A percentile compares a stretch with the other conserved stretches of the same genome.
These are phyloP conservation scores for Turnera subulata DNA, from an alignment of 345 rosid genomes.

Conservation along the genomic window DNA sequence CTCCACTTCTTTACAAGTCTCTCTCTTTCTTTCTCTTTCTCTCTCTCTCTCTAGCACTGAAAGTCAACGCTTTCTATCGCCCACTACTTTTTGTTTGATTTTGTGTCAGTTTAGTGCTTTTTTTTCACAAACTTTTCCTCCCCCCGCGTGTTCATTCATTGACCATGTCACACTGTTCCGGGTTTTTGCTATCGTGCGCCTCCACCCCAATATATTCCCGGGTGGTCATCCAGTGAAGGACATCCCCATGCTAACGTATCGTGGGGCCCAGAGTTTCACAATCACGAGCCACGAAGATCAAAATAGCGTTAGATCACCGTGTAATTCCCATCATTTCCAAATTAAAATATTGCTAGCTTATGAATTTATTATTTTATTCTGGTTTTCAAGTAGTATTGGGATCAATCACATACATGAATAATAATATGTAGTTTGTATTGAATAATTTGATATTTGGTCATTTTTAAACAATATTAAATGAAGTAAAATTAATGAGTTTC, in stretches of 20 bases:
- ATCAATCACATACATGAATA: too few species aligned
- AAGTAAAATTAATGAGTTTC: too few species aligned
- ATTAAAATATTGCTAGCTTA: neutral
- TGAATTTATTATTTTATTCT: neutral
- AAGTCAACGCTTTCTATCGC: constrained; percentile 39
- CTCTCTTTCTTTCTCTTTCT: neutral
- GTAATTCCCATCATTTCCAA: neutral
- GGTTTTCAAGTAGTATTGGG: neutral
- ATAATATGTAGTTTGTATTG: too few species aligned
- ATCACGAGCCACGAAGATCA: too few species aligned
- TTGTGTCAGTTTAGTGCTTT: constrained; percentile 14
- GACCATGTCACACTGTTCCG: constrained; percentile 6
- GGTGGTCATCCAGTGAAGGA: neutral
- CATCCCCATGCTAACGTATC: neutral
- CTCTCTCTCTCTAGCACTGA: neutral
- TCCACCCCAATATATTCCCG: neutral
- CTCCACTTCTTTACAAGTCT: constrained; percentile 11
- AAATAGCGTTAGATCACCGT: neutral
- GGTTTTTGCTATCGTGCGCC: constrained; percentile 21
- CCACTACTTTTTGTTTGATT: constrained; percentile 26
- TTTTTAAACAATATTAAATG: too few species aligned
- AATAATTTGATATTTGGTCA: too few species aligned
- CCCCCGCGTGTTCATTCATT: constrained; percentile 24
- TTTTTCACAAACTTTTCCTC: constrained; percentile 6
- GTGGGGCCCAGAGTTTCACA: too few species aligned